Evolutionary conservation across 345 rosid species (phyloP), one percentile per base, ranked within the genome.

Genomic region (Excoecaria cochinchinensis): DNA sequence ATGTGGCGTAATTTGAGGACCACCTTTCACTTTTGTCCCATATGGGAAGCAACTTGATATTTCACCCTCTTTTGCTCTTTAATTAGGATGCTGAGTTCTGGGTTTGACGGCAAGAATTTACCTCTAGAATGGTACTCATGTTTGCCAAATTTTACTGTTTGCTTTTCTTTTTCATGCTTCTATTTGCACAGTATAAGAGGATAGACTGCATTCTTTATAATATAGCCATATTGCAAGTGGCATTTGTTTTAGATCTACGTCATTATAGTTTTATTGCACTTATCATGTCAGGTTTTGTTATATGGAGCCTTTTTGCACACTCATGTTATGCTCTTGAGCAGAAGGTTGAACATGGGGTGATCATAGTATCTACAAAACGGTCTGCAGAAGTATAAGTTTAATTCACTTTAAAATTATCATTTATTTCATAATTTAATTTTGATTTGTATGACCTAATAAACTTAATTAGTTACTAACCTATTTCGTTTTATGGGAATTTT

Each of bases 251-350:
- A 31, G 31, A 31, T 31, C 31, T 31, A 31, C 31, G 31, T 31
- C 25, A 6, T 24, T 8, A 52, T 67, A 24, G 48, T 52, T 42
- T 72, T 36, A 60, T 58, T 75, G n/a, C 5, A 14, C 31, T 57
- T 38, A 17, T 56, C 12, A 19, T 66, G 11, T 47, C 71, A 79
- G 85, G 83, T 83, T 83, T 56, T 79, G 85, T 74, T 77, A 79
- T 75, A 83, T 83, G 81, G 36, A 66, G 51, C 83, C 85, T 71
- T 83, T n/a, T 79, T 11, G 19, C 48, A 14, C 77, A 80, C 39
- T 69, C 38, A 47, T 83, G 85, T 70, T 79, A 83, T 58, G 67
- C 39, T 59, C 81, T 72, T 0, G 85, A 79, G 76, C 74, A 70
- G 63, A 79, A 77, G 74, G 62, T 40, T 58, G 76, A 69, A 8